Conservation (phyloP, 352 stramenopile species). For the Phytophthora sansomeana region DNA sequence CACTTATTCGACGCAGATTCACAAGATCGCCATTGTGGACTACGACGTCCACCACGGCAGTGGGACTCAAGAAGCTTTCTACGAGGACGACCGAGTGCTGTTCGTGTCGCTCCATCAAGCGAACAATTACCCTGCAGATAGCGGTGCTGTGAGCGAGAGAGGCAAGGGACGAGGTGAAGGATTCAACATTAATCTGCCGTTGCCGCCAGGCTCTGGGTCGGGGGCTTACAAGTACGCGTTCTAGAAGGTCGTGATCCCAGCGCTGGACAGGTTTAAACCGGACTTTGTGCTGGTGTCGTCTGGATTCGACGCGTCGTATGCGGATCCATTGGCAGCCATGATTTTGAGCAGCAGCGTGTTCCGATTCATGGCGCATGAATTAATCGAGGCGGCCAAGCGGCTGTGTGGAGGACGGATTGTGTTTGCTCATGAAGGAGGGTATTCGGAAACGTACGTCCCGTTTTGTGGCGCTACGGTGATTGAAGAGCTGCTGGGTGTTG, state of each 20-base stretch:
- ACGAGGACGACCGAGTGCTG: constrained; percentile 74
- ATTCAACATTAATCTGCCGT: constrained; percentile 87
- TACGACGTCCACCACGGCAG: constrained; percentile 97
- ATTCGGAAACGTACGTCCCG: constrained; percentile 91
- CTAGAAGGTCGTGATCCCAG: constrained; percentile 67
- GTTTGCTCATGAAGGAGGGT: constrained; percentile 85
- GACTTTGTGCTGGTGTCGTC: constrained; percentile 84
- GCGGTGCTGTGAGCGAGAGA: constrained; percentile 50
- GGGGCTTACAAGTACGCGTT: constrained; percentile 84
- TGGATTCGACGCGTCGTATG: constrained; percentile 82
- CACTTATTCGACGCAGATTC: constrained; percentile 73
- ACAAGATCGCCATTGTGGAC: constrained; percentile 95
- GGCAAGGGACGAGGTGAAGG: constrained; percentile 48
- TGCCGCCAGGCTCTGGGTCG: constrained; percentile 78
- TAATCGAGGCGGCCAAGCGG: constrained; percentile 53
- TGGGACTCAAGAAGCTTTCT: constrained; percentile 94
- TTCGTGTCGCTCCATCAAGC: constrained; percentile 85
- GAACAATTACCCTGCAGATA: constrained; percentile 84
- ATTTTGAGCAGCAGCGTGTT: constrained; percentile 84
- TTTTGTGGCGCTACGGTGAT: constrained; percentile 90
- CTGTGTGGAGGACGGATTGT: constrained; percentile 68
- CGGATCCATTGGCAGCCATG: constrained; percentile 85
- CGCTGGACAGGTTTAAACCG: constrained; percentile 72
- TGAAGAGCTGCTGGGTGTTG: constrained; percentile 68
- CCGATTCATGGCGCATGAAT: constrained; percentile 63